phyloP scores from a whole-genome alignment of 768 basidiomycete genomes.

The Podaxis sp. region DNA sequence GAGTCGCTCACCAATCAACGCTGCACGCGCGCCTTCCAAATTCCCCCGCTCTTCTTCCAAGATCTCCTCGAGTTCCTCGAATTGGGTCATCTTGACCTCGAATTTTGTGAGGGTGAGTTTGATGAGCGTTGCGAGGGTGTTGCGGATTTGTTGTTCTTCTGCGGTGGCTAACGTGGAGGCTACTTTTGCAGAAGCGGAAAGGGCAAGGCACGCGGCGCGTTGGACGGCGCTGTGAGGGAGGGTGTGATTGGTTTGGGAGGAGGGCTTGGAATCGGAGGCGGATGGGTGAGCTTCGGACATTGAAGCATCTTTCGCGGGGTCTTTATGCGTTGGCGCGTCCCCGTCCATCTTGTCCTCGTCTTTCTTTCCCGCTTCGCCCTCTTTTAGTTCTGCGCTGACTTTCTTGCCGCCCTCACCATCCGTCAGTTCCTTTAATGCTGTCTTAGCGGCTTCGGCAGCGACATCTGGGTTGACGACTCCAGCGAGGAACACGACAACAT shows the following conservation, averaged over 20 bases:
- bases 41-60: constrained; percentile 87
- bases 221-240: constrained; percentile 73
- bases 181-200: constrained; percentile 85
- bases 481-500: constrained; percentile 95
- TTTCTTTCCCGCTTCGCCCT: constrained; percentile 23
- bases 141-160: constrained; percentile 79
- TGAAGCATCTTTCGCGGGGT: background rate
- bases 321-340: constrained; percentile 25
- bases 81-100: constrained; percentile 92
- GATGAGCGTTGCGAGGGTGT: constrained; percentile 79
- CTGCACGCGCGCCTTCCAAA: constrained; percentile 79
- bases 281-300: no score
- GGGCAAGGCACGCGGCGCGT: constrained; percentile 82
- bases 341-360: constrained; percentile 47
- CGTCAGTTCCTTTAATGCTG: constrained; percentile 81
- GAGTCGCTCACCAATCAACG: constrained; percentile 76
- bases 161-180: constrained; percentile 77
- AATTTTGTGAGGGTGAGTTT: constrained; percentile 84
- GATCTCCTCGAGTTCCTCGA: constrained; percentile 90
- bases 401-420: constrained; percentile 46
- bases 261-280: no score
- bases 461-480: constrained; percentile 88
- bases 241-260: constrained; percentile 28
- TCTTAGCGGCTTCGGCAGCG: constrained; percentile 91
- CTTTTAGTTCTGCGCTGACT: constrained; percentile 26